These are phyloP conservation scores for Gaillardinia entomophila DNA, from an alignment of 805 yeast genomes.

Conservation along the genomic window DNA sequence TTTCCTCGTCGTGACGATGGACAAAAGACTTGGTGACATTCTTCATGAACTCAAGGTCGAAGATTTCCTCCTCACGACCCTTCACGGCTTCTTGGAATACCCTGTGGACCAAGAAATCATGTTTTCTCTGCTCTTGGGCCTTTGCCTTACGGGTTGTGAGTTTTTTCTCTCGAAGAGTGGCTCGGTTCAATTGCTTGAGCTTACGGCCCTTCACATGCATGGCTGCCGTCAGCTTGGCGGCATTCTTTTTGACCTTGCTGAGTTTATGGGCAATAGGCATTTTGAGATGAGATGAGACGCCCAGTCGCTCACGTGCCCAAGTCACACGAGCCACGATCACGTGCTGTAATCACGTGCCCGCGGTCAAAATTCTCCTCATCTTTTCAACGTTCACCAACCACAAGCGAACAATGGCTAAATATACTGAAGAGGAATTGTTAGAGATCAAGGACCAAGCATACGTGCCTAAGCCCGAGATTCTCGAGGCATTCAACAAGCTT, in stretches of 20 bases:
- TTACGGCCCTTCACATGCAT: conserved; percentile 89
- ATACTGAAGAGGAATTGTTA: conserved; percentile 67
- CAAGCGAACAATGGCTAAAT: conserved; percentile 42
- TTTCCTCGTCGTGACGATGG: conserved; percentile 68
- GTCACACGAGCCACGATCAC: no score
- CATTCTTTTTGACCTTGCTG: conserved; percentile 56
- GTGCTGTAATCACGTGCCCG: neutral
- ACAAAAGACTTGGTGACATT: conserved; percentile 57
- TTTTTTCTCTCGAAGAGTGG: conserved; percentile 79
- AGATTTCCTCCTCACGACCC: conserved; percentile 22
- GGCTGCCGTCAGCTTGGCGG: conserved; percentile 48
- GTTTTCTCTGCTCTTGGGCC: conserved; percentile 53
- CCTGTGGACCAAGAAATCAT: conserved; percentile 52
- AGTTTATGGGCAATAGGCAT: conserved; percentile 72
- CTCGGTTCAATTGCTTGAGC: conserved; percentile 75
- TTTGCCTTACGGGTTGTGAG: conserved; percentile 53
- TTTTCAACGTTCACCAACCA: neutral
- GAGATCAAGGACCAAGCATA: conserved; percentile 51
- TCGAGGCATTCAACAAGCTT: conserved; percentile 58
- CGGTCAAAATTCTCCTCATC: neutral
- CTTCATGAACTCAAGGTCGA: conserved; percentile 54
- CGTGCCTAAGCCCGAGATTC: conserved; percentile 57
- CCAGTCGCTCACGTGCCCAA: no score
- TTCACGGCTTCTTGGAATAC: conserved; percentile 57
- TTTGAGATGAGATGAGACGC: conserved; percentile 4